A percentile compares a stretch with the other conserved stretches of the same genome.
Conservation (phyloP, 2,329 filamentous ascomycete species). For the Arthrobotrys sinensis region DNA sequence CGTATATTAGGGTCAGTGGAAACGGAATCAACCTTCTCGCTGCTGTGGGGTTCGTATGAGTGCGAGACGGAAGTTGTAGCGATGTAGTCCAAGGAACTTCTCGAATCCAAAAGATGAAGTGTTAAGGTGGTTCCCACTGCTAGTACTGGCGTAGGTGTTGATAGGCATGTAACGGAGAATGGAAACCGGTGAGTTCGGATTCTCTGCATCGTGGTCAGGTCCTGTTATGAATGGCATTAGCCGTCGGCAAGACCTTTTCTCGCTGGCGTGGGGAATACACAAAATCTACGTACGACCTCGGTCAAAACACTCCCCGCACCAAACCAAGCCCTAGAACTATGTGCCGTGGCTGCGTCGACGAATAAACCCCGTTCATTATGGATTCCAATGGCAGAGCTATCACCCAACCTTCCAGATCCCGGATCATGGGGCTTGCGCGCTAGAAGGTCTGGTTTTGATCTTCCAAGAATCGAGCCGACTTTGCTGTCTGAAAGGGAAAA, state of each 20-base stretch:
- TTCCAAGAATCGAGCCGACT: conserved; percentile 54
- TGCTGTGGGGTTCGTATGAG: background rate
- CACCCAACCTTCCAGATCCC: conserved; percentile 6
- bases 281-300: conserved; percentile 45
- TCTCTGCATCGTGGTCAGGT: conserved; percentile 62
- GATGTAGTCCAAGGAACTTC: conserved; percentile 66
- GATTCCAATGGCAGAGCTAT: background rate
- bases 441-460: conserved; percentile 56
- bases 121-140: conserved; percentile 87
- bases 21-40: conserved; percentile 35
- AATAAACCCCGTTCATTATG: conserved; percentile 60
- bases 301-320: conserved; percentile 49
- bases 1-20: conserved; percentile 63
- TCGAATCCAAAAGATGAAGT: conserved; percentile 85
- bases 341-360: conserved; percentile 59
- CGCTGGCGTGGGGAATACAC: background rate
- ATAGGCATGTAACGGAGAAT: conserved; percentile 86
- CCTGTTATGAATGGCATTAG: conserved; percentile 9
- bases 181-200: conserved; percentile 72
- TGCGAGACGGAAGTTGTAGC: conserved; percentile 30
- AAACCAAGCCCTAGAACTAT: conserved; percentile 51
- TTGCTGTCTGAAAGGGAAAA: conserved; percentile 61
- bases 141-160: conserved; percentile 76
- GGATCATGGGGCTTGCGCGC: conserved; percentile 22
- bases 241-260: background rate